Percentiles rank a stretch among this genome's conserved stretches.
Conservation (phyloP, 2,329 filamentous ascomycete genomes). For the Hypoxylon sp. region DNA sequence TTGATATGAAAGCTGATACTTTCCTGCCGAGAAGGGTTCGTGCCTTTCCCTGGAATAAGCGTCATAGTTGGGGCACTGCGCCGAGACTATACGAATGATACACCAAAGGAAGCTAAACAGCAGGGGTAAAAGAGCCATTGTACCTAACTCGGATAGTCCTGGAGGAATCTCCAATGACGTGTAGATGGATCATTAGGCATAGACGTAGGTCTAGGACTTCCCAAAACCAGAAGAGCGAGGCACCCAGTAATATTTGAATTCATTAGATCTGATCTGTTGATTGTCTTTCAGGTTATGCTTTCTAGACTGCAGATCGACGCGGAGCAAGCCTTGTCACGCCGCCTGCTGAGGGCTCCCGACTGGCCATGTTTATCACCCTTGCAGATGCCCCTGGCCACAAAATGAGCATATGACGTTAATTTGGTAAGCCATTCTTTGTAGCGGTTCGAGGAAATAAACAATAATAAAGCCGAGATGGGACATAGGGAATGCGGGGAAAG, state of each 20-base stretch:
- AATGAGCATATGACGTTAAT: slow-evolving; percentile 44
- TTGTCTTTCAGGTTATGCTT: slow-evolving; percentile 27
- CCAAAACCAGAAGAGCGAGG: slow-evolving; percentile 29
- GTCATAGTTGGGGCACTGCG: slow-evolving; percentile 75
- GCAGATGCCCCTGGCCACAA: slow-evolving; percentile 32
- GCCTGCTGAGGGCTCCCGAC: slow-evolving; percentile 30
- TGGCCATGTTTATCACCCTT: slow-evolving; percentile 41
- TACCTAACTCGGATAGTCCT: slow-evolving; percentile 25
- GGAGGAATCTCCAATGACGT: slow-evolving; percentile 19
- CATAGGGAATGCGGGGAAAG: slow-evolving; percentile 44
- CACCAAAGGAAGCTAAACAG: slow-evolving; percentile 31
- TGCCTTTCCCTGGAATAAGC: slow-evolving; percentile 72
- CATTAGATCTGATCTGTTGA: slow-evolving; percentile 23
- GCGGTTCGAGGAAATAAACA: slow-evolving; percentile 30
- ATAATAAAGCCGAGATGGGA: slow-evolving; percentile 42
- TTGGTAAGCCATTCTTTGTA: slow-evolving; percentile 29
- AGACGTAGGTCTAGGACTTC: slow-evolving; percentile 27
- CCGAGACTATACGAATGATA: slow-evolving; percentile 26
- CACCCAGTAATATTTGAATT: slow-evolving; percentile 41
- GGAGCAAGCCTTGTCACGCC: slow-evolving; percentile 32
- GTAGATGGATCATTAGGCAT: slow-evolving; percentile 18
- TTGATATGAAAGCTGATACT: slow-evolving; percentile 83
- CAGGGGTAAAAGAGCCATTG: slow-evolving; percentile 33
- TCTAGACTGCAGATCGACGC: slow-evolving; percentile 38
- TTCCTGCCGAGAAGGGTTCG: slow-evolving; percentile 81